Conservation (phyloP, 2,329 filamentous ascomycete species). For the Sporothrix globosa region DNA sequence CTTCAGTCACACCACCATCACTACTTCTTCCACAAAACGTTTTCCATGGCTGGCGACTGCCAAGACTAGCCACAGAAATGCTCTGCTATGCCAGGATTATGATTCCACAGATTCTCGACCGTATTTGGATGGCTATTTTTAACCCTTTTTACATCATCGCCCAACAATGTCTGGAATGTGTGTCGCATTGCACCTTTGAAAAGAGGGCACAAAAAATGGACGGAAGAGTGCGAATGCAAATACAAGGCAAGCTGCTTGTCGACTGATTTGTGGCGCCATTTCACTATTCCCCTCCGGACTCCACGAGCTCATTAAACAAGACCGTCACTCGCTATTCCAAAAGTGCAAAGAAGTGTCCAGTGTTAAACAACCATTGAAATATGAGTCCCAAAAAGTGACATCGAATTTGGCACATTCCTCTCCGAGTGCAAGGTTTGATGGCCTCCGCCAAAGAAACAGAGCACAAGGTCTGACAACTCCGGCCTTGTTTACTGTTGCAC, state of each 20-base stretch:
- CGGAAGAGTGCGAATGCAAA: not conserved
- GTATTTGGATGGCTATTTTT: not conserved
- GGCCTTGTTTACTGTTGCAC: constrained; percentile 14
- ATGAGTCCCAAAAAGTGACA: constrained; percentile 12
- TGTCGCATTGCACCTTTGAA: not conserved
- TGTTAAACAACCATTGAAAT: not conserved
- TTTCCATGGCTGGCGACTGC: not conserved
- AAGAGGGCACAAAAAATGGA: not conserved
- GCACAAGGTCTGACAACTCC: not conserved
- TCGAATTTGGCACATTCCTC: not conserved
- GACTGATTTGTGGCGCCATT: not conserved
- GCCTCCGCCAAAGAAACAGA: constrained; percentile 1
- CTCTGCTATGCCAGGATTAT: not conserved
- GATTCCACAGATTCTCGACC: not conserved
- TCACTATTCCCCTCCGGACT: not conserved
- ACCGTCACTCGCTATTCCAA: not conserved
- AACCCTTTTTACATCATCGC: not conserved
- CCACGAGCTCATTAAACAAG: not conserved
- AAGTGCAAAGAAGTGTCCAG: not conserved
- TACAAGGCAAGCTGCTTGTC: not conserved
- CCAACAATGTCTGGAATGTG: not conserved
- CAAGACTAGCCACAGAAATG: not conserved
- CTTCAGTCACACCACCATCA: not conserved
- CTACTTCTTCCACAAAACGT: too few relatives aligned
- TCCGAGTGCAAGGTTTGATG: not conserved